Conservation (phyloP, 805 yeast species). For the Yamadazyma paraphyllophila region DNA sequence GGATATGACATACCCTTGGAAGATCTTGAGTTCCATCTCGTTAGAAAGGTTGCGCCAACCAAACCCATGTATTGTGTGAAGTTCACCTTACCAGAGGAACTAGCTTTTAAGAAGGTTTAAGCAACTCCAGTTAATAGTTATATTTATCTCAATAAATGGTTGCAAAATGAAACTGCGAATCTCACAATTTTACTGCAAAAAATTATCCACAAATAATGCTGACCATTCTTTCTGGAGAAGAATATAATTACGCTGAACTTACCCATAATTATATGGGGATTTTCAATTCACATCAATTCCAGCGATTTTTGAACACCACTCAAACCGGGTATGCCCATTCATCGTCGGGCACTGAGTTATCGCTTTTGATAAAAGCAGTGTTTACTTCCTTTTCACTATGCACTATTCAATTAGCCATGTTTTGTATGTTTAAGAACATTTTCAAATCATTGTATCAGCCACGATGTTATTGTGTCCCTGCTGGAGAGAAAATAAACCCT, state of each 20-base stretch:
- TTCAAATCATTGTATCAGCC: constrained; percentile 53
- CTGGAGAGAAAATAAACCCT: constrained; percentile 34
- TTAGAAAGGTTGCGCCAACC: constrained; percentile 93
- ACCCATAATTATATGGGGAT: constrained; percentile 27
- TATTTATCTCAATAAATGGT: background rate
- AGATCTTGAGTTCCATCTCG: constrained; percentile 67
- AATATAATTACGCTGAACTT: constrained; percentile 24
- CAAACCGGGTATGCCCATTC: constrained; percentile 59
- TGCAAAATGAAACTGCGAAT: constrained; percentile 3
- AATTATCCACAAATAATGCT: constrained; percentile 15
- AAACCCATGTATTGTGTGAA: constrained; percentile 93
- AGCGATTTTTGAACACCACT: constrained; percentile 47
- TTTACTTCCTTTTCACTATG: constrained; percentile 54
- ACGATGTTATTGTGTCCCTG: constrained; percentile 44
- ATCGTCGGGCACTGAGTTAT: constrained; percentile 56
- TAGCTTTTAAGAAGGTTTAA: constrained; percentile 45
- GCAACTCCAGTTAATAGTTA: background rate
- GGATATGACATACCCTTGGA: constrained; percentile 48
- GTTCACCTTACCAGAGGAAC: constrained; percentile 66
- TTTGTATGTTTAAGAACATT: constrained; percentile 34
- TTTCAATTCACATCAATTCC: constrained; percentile 28
- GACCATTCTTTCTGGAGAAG: constrained; percentile 17
- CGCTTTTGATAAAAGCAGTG: constrained; percentile 55
- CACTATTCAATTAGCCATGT: constrained; percentile 46
- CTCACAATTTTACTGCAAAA: constrained; percentile 3